phyloP scores from a whole-genome alignment of 257 asterid genomes.

The Solanum appendiculatum region DNA sequence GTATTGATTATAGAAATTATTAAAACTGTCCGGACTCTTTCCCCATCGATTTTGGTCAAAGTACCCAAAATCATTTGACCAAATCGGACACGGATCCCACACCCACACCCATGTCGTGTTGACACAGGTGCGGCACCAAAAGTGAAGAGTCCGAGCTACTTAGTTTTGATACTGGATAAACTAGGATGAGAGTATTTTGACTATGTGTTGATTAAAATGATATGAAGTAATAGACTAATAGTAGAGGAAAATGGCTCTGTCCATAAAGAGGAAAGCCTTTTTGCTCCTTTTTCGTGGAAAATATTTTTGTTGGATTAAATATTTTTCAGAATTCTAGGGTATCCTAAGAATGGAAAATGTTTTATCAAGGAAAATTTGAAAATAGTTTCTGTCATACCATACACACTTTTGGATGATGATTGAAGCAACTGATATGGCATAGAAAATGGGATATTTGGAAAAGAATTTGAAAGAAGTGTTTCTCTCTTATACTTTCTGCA shows the following conservation, averaged over 20 bases:
- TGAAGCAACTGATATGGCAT: neutral
- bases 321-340: neutral
- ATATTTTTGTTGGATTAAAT: neutral
- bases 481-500: neutral
- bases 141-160: too few species aligned
- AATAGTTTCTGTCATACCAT: neutral
- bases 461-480: neutral
- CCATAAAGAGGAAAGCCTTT: neutral
- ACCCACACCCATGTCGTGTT: too few species aligned
- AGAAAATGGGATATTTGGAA: neutral
- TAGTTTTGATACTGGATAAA: neutral
- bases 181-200: neutral
- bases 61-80: too few species aligned
- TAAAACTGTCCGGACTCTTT: too few species aligned
- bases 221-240: neutral
- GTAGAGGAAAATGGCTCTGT: neutral
- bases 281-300: neutral
- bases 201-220: neutral
- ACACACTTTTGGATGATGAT: neutral
- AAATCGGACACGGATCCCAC: too few species aligned
- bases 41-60: too few species aligned
- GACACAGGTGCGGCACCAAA: too few species aligned
- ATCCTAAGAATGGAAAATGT: neutral
- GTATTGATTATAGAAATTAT: too few species aligned
- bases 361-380: neutral